A percentile compares a stretch with the other conserved stretches of the same genome.
These are phyloP conservation scores for Mycena albidolilacea DNA, from an alignment of 768 basidiomycete species.

Conservation along the genomic window DNA sequence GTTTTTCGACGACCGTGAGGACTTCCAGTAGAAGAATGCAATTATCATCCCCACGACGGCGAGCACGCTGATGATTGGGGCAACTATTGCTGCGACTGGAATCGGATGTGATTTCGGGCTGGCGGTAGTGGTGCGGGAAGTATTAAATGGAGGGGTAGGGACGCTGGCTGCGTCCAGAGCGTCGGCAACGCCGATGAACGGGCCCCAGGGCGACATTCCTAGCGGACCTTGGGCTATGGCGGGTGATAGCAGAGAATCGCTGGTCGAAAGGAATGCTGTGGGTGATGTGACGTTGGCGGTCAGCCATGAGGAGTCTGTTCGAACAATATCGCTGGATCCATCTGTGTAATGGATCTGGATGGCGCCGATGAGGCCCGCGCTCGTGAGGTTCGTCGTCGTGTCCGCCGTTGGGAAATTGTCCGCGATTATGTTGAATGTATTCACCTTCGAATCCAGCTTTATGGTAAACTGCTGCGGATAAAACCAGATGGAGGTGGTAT, in stretches of 20 bases:
- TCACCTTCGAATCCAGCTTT: constrained; percentile 9
- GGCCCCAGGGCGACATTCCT: constrained; percentile 3
- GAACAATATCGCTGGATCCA: constrained; percentile 11
- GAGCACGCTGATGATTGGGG: constrained; percentile 1
- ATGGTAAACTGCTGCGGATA: constrained; percentile 21
- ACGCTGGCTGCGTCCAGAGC: constrained; percentile 5
- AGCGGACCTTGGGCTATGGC: constrained; percentile 9
- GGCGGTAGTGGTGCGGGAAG: neutral
- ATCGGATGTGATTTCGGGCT: neutral
- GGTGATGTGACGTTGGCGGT: neutral
- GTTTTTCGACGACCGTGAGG: neutral
- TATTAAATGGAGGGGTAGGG: constrained; percentile 21
- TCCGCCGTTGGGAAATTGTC: neutral
- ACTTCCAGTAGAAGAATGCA: neutral
- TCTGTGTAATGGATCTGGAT: constrained; percentile 22
- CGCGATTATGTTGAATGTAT: constrained; percentile 21
- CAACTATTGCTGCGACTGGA: constrained; percentile 12
- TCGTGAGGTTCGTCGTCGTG: neutral
- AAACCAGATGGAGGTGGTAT: neutral
- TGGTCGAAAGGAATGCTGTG: constrained; percentile 12
- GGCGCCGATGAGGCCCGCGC: constrained; percentile 20
- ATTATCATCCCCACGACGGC: neutral
- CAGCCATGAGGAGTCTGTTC: constrained; percentile 29
- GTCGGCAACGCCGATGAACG: neutral
- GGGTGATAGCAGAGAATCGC: neutral